A percentile compares a stretch with the other conserved stretches of the same genome.
Evolutionary conservation across 805 yeast species (phyloP).

Genomic region (Scheffersomyces spartinae): DNA sequence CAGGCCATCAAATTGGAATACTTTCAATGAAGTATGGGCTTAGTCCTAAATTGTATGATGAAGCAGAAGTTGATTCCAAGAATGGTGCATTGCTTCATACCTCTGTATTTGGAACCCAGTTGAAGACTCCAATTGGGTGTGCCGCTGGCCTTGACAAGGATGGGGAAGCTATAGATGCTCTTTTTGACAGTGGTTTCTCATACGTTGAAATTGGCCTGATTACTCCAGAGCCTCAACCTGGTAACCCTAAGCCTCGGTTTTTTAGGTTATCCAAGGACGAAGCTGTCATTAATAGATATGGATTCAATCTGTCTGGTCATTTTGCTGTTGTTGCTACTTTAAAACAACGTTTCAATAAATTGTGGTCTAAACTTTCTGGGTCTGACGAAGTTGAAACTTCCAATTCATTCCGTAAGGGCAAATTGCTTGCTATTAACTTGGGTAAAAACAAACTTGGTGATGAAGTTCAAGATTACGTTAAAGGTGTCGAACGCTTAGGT

Average conservation of each 20-base stretch:
- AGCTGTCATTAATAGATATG: constrained; percentile 90
- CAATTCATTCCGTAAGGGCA: constrained; percentile 49
- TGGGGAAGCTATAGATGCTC: constrained; percentile 79
- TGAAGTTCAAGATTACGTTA: constrained; percentile 74
- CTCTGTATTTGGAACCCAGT: constrained; percentile 50
- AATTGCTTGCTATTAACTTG: constrained; percentile 68
- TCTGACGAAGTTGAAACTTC: constrained; percentile 12
- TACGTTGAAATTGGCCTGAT: constrained; percentile 90
- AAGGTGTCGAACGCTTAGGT: constrained; percentile 76
- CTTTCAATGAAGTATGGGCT: constrained; percentile 57
- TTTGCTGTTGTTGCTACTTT: constrained; percentile 58
- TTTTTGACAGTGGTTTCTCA: constrained; percentile 70
- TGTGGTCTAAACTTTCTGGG: constrained; percentile 10
- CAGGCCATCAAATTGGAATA: constrained; percentile 72
- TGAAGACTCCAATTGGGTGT: constrained; percentile 76
- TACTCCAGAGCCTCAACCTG: constrained; percentile 89
- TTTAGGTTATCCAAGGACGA: constrained; percentile 76
- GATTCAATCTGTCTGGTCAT: constrained; percentile 90
- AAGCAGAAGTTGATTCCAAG: constrained; percentile 30
- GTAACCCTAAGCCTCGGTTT: constrained; percentile 88
- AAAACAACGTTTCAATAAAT: constrained; percentile 45
- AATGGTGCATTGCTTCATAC: constrained; percentile 43
- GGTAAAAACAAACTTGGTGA: constrained; percentile 93
- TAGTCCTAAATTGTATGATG: constrained; percentile 48
- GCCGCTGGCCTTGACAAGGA: constrained; percentile 96